Percentiles rank a stretch among this genome's conserved stretches.
Conservation (phyloP, 768 basidiomycete genomes). For the Pleurotus sapidus region DNA sequence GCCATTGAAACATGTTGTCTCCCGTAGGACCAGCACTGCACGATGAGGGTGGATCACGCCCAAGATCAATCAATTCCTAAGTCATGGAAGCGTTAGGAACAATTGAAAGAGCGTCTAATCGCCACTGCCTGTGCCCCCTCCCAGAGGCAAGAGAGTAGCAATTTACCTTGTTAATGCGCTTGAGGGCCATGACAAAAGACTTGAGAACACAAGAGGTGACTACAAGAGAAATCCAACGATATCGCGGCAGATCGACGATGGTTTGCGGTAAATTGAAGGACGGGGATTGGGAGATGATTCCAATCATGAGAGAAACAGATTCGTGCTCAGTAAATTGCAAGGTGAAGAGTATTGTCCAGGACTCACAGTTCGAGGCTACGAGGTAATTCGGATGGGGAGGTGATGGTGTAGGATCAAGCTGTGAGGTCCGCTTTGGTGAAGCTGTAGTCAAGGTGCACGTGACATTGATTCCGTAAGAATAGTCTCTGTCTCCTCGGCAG, state of each 20-base stretch:
- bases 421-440: not conserved
- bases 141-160: slow-evolving; percentile 7
- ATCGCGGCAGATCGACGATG: slow-evolving; percentile 4
- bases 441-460: too few species aligned
- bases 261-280: not conserved
- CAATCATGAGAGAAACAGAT: not conserved
- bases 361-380: slow-evolving; percentile 5
- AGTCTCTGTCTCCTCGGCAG: too few species aligned
- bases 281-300: not conserved
- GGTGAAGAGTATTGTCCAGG: not conserved
- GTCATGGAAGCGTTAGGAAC: slow-evolving; percentile 14
- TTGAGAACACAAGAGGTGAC: not conserved
- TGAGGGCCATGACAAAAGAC: slow-evolving; percentile 76
- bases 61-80: slow-evolving; percentile 98
- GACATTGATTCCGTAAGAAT: too few species aligned
- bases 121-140: slow-evolving; percentile 1
- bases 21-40: slow-evolving; percentile 98
- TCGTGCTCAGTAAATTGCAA: not conserved
- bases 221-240: not conserved
- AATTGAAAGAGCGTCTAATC: slow-evolving; percentile 14
- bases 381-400: slow-evolving; percentile 2
- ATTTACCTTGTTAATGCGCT: slow-evolving; percentile 98
- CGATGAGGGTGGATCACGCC: slow-evolving; percentile 98
- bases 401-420: slow-evolving; percentile 9
- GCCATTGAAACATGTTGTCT: slow-evolving; percentile 99